phyloP scores from a whole-genome alignment of 768 basidiomycete genomes.

The Tylopilus vinaceipallidus region DNA sequence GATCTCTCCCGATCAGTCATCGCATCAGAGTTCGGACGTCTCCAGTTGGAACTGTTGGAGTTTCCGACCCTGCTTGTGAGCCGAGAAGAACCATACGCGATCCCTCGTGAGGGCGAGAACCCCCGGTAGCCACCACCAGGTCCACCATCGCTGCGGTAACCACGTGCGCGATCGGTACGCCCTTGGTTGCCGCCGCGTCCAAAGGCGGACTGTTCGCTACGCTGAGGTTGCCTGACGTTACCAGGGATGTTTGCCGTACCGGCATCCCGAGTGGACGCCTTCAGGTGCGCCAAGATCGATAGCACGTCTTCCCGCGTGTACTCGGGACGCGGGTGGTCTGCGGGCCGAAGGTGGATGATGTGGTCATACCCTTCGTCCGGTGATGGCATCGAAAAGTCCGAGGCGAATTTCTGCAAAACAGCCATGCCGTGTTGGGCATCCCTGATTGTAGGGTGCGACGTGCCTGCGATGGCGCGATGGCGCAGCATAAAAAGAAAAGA shows the following conservation, averaged over 20 bases:
- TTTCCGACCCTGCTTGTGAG: slow-evolving; percentile 16
- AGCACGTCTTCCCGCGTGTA: slow-evolving; percentile 54
- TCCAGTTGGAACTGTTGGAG: slow-evolving; percentile 16
- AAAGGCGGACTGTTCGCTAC: slow-evolving; percentile 6
- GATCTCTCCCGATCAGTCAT: slow-evolving; percentile 15
- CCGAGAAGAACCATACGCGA: slow-evolving; percentile 13
- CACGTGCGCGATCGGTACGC: slow-evolving; percentile 20
- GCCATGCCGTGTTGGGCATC: slow-evolving; percentile 53
- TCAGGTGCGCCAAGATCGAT: slow-evolving; percentile 51
- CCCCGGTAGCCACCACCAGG: slow-evolving; percentile 16
- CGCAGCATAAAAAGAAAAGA: not conserved
- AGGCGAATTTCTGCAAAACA: slow-evolving; percentile 64
- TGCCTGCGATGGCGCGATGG: slow-evolving; percentile 45
- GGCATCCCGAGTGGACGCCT: slow-evolving; percentile 24
- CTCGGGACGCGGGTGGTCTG: slow-evolving; percentile 38
- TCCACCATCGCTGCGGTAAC: slow-evolving; percentile 5
- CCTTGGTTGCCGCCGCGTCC: slow-evolving; percentile 6
- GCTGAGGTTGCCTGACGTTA: slow-evolving; percentile 1
- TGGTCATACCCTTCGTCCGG: slow-evolving; percentile 65
- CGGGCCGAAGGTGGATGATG: slow-evolving; percentile 40
- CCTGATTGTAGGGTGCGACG: slow-evolving; percentile 74
- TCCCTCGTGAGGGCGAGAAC: slow-evolving; percentile 10
- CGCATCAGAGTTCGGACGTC: slow-evolving; percentile 11
- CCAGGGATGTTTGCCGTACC: not conserved
- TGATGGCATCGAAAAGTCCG: slow-evolving; percentile 55